A percentile compares a stretch with the other conserved stretches of the same genome.
These are phyloP conservation scores for Cladosporium sphaerospermum DNA, from an alignment of 2,329 filamentous ascomycete genomes.

Conservation along the genomic window DNA sequence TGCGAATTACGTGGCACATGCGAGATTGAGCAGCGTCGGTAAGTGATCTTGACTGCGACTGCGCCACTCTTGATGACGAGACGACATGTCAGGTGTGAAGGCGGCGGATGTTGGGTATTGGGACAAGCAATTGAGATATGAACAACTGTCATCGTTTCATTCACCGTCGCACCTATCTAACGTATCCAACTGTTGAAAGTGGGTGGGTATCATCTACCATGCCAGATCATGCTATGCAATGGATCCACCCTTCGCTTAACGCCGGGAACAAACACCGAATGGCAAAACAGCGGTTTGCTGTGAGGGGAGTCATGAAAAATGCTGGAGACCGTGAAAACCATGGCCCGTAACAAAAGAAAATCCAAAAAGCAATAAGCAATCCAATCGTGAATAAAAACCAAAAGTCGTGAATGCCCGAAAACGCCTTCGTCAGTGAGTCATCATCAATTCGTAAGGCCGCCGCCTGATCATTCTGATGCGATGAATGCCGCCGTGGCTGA, in stretches of 20 bases:
- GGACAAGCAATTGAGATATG: not conserved
- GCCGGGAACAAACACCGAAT: not conserved
- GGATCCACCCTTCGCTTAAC: constrained; percentile 3
- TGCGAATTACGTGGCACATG: constrained; percentile 3
- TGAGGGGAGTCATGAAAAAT: not conserved
- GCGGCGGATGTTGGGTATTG: too few species aligned
- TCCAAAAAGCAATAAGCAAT: not conserved
- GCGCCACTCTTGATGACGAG: too few species aligned
- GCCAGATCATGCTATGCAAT: constrained; percentile 11
- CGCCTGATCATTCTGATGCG: constrained; percentile 8
- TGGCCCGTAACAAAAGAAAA: not conserved
- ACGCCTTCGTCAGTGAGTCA: constrained; percentile 2
- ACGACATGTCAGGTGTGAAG: too few species aligned
- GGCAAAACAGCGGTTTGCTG: not conserved
- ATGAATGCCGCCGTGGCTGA: not conserved
- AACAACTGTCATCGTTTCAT: not conserved
- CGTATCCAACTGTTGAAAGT: constrained; percentile 5
- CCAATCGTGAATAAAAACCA: not conserved
- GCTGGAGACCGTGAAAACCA: not conserved
- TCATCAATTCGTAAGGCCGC: constrained; percentile 4
- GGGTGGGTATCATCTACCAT: constrained; percentile 10
- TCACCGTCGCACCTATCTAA: constrained; percentile 3
- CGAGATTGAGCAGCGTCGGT: too few species aligned
- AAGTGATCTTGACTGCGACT: too few species aligned
- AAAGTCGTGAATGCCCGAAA: not conserved